phyloP scores from a whole-genome alignment of 179 eudicot genomes.

The Spergularia azorica region DNA sequence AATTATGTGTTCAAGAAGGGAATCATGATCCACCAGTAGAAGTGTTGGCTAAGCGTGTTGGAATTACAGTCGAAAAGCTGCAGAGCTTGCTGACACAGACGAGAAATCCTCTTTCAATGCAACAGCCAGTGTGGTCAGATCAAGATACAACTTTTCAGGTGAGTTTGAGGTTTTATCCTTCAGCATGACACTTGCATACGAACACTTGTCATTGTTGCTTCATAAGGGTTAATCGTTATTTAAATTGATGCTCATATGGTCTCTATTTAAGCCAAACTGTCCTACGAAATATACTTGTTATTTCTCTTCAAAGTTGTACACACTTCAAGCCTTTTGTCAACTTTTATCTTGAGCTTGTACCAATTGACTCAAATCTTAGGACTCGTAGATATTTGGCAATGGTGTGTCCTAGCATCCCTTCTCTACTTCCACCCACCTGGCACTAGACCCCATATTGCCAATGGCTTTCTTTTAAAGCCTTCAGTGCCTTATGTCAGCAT shows the following conservation, averaged over 20 bases:
- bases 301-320: neutral
- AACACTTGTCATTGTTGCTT: neutral
- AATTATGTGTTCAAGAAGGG: conserved; percentile 60
- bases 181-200: neutral
- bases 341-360: neutral
- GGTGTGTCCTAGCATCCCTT: neutral
- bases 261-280: neutral
- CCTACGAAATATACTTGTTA: neutral
- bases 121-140: conserved; percentile 68
- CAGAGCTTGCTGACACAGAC: conserved; percentile 46
- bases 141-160: conserved; percentile 83
- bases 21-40: conserved; percentile 57
- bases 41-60: conserved; percentile 67
- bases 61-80: conserved; percentile 73
- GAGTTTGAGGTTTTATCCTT: conserved; percentile 5
- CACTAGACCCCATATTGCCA: neutral
- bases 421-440: neutral
- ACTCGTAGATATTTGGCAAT: neutral
- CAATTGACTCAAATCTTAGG: neutral
- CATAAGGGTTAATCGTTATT: neutral
- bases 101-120: conserved; percentile 71
- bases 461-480: neutral
- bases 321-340: neutral
- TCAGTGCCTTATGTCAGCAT: neutral
- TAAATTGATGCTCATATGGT: neutral